These are phyloP conservation scores for Lichtheimia ramosa DNA, from an alignment of 371 early-diverging fungal species.

Conservation along the genomic window DNA sequence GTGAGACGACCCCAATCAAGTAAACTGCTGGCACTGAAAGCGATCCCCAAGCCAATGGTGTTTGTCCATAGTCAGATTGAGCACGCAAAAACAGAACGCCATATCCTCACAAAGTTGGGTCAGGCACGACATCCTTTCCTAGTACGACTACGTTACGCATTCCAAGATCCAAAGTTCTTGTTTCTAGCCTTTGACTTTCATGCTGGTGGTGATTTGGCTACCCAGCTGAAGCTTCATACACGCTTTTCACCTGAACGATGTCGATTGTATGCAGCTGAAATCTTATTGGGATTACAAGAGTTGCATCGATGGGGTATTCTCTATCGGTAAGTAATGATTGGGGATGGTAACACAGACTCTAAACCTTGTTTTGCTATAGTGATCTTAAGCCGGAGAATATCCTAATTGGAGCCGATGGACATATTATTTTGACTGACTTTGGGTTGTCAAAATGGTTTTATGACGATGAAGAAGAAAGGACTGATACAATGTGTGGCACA, in stretches of 20 bases:
- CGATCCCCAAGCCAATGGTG: slow-evolving; percentile 91
- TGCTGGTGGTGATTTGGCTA: slow-evolving; percentile 94
- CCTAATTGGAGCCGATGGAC: slow-evolving; percentile 73
- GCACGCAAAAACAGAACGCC: slow-evolving; percentile 48
- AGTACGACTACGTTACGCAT: slow-evolving; percentile 87
- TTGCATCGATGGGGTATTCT: slow-evolving; percentile 87
- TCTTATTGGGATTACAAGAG: slow-evolving; percentile 83
- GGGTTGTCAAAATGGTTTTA: slow-evolving; percentile 76
- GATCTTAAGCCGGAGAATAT: slow-evolving; percentile 92
- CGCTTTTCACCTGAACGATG: slow-evolving; percentile 44
- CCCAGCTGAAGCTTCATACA: slow-evolving; percentile 61
- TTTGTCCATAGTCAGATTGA: slow-evolving; percentile 86
- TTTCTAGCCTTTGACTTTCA: slow-evolving; percentile 97
- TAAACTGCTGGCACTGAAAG: slow-evolving; percentile 90
- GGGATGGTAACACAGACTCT: neutral
- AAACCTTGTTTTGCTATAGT: slow-evolving; percentile 12
- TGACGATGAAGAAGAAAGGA: slow-evolving; percentile 48
- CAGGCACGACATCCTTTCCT: slow-evolving; percentile 86
- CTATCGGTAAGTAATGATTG: slow-evolving; percentile 59
- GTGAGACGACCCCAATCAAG: slow-evolving; percentile 62
- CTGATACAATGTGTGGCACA: slow-evolving; percentile 94
- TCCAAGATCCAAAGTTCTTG: slow-evolving; percentile 87
- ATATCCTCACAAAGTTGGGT: slow-evolving; percentile 48
- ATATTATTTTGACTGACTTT: slow-evolving; percentile 89
- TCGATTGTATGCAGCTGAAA: slow-evolving; percentile 82